Base-by-base conservation (phyloP, 2,329 filamentous ascomycete species). In the Aureobasidium sp. region DNA sequence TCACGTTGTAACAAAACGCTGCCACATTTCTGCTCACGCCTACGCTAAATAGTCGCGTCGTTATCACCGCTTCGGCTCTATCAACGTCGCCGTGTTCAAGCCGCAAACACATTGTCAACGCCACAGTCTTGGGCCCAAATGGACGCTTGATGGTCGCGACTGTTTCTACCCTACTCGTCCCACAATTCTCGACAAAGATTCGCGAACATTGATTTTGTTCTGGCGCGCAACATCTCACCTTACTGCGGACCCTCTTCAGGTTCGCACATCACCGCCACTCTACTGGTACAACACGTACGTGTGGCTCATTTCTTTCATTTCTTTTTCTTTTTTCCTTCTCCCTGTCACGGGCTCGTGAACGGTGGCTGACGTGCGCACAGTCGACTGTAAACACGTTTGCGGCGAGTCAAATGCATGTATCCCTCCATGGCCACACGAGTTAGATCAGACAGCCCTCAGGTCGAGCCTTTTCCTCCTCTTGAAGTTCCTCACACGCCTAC, bases 341-440 rank as follows among this genome's bases (percentile, higher is more conserved):
- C 29, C 42, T 48, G 32, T 48, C 30, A 25, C 3, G 14, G 11
- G n/a, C 21, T 9, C 4, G 16, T 34, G 29, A 10, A 29, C 16
- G 7, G 42, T 30, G 42, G 54, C 54, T 58, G 54, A 58, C 54
- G 29, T 27, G 54, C 32, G 54, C 53, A 25, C 14, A 58, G 54
- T 36, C 14, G 16, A 16, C 36, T 36, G 16, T 13, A 6, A 63
- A 67, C 65, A 64, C 62, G 61, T 55, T 54, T 59, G 32, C 64
- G 65, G 63, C 36, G 10, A 10, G 30, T 53, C 44, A 29, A 44
- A 48, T 61, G 59, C n/a, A 61, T 61, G 59, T 47, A 32, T 55
- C 16, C 49, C 48, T 69, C 66, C 67, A 79, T 79, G 77, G 77
- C 77, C 63, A 72, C 76, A 62, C 74, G 75, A 64, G 73, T 75